Base-by-base conservation (phyloP, 768 basidiomycete species). In the Suillus clintonianus region DNA sequence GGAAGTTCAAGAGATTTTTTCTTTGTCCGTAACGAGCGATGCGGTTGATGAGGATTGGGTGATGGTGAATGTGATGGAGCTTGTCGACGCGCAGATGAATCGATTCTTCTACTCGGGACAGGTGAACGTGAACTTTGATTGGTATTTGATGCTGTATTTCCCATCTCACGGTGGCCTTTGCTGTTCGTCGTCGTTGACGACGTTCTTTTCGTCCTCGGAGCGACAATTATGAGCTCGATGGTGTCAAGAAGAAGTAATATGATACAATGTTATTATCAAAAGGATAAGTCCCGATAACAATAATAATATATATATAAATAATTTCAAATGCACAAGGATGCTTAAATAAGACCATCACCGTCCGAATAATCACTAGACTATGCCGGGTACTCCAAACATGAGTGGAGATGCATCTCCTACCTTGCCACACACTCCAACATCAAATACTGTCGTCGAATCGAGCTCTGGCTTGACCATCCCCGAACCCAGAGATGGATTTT, bases 1-100 rank as follows among this genome's bases (percentile, higher is more conserved):
- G 90, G 90, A 30, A 92, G 81, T 72, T 92, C 89, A 22, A 92
- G 85, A 0, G 88, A 89, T 71, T 82, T 86, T 77, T 89, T 90
- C 81, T 88, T 91, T 24, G 81, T 79, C 45, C 87, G 81, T 63
- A 91, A 77, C 50, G 89, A 89, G 37, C 80, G 79, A 73, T 90
- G 88, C 1, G 87, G 81, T 70, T 76, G 75, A 63, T 76, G 75
- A 54, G 75, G 71, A 48, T 73, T 73, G 1, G 84, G 81, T 43
- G 82, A 81, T 41, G 76, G 76, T 4, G 81, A 82, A 64, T 70
- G 70, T 13, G 76, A 69, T 47, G 60, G 67, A 39, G 61, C 37
- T 37, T 68, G 67, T 61, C 39, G 69, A 61, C 64, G 68, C 34
- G 63, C 50, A 5, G 63, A 55, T 37, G 68, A 50, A 64, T 76